Base-by-base conservation (phyloP, 306 rosid genomes). In the Benincasa hispida region DNA sequence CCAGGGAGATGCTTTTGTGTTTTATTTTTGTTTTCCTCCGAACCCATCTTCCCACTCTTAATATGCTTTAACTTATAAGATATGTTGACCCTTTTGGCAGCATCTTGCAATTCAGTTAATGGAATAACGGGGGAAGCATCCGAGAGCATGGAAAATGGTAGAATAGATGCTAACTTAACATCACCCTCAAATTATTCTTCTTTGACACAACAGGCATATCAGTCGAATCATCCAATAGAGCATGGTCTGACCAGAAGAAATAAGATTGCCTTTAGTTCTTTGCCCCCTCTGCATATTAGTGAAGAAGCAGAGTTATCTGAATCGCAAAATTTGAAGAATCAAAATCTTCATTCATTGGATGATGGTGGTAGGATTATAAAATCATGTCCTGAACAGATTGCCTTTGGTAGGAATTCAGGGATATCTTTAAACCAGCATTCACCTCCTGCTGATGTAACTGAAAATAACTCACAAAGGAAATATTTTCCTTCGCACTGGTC, bases 401-500 rank as follows among this genome's bases (percentile, higher is more conserved):
- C 75, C 61, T 74, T 47, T 34, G 66, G 76, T 78, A 87, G 72
- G n/a, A 74, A 84, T 21, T 58, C 83, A 1, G 81, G 82, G 51
- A 80, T 78, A 34, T 68, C 34, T 79, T 35, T 55, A 82, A 86
- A 50, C 78, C 84, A 82, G 57, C 82, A 79, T 78, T 60, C 78
- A 0, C 76, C 82, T 34, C 81, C 88, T 79, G 76, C 28, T 18
- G 25, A 72, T 80, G 80, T 66, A 27, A 19, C 80, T 14, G 90
- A 81, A 69, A 53, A 45, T 60, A 56, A 62, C 81, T 37, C 51
- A 25, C 85, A 77, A 60, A 83, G 79, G 74, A 87, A 18, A 57
- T 72, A 42, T 85, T 89, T 86, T 87, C 62, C 85, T 79, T 89
- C 92, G 10, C 90, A 94, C 78, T 94, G 89, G 96, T 80, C 96